phyloP scores from a whole-genome alignment of 2,329 filamentous ascomycete species.

The Ilyonectria mors-panacis region DNA sequence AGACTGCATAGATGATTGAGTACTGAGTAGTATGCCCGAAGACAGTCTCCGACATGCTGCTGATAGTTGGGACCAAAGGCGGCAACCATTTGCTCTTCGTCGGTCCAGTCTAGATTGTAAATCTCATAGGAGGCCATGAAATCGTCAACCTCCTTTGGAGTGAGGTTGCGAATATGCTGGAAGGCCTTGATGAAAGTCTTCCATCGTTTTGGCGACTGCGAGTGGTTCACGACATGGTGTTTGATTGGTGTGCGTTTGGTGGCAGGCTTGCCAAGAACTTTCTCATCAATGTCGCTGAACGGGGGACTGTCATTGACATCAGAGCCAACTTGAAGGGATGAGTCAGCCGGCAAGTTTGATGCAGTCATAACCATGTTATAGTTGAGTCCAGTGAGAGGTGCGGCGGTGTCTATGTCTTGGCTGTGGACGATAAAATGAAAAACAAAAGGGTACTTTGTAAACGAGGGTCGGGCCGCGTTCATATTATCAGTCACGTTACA shows the following conservation, averaged over 20 bases:
- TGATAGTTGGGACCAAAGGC: constrained; percentile 23
- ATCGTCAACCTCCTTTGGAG: constrained; percentile 20
- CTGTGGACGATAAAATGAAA: no score
- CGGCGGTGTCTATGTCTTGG: no score
- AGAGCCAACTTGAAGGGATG: no score
- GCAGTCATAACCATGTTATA: no score
- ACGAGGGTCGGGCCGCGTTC: no score
- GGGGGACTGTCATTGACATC: no score
- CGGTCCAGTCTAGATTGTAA: constrained; percentile 28
- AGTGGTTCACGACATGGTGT: constrained; percentile 4
- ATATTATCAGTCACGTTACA: no score
- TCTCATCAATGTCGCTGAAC: no score
- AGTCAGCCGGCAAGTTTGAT: no score
- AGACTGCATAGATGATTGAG: constrained; percentile 30
- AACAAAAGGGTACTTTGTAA: no score
- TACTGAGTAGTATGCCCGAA: constrained; percentile 24
- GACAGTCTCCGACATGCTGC: constrained; percentile 26
- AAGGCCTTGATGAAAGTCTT: constrained; percentile 27
- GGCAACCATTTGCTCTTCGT: constrained; percentile 20
- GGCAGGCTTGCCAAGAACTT: no score
- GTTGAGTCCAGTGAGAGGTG: no score
- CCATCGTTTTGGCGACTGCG: constrained; percentile 14
- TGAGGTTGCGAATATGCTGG: constrained; percentile 21
- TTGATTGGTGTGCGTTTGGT: not conserved
- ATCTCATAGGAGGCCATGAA: constrained; percentile 33